Base-by-base conservation (phyloP, 129 eudicot genomes). In the Chrysanthemum lavandulifolium region DNA sequence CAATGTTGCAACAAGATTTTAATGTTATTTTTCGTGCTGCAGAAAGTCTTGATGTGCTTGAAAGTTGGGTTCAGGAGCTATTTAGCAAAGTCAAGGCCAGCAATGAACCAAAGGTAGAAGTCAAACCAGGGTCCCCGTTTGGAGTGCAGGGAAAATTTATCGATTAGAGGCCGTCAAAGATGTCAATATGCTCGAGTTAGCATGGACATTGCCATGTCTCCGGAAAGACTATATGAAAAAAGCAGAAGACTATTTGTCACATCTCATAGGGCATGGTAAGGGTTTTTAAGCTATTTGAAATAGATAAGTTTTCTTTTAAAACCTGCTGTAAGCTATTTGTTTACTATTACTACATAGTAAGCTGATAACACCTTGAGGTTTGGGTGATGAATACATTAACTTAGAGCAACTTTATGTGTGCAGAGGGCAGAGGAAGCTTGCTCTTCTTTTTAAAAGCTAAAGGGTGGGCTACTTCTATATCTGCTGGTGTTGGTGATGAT, bases 401-500 rank as follows among this genome's bases (percentile, higher is more conserved):
- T 33, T 51, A 80, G 13, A 65, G 49, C 27, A 36, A 70, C 33
- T 11, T 29, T 68, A 48, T 79, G 10, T 65, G 69, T 67, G 65
- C 91, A 94, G 98, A 94, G 98, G 97, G 97, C 72, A 87, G 84
- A 78, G 98, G 98, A 77, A 90, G 98, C 78, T 75, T 94, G 83
- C 97, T 48, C 76, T 90, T 68, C 71, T 84, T 90, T 80, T 85
- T 94, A 18, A 94, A 94, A 79, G 83, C 82, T 79, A 84, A 83
- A 83, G 98, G 98, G 61, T 90, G 97, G 97, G 88, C 73, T 52
- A 90, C 93, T 76, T 88, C 96, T 19, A 86, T 94, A 75, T 88
- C 93, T 70, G 98, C 98, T 83, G 98, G 98, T 78, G 96, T 94
- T 81, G 93, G 93, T 52, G 98, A 94, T 78, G 97, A 94, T 55